Base-by-base conservation (phyloP, 1,284 basidiomycete genomes). In the Ceratobasidium sp. region DNA sequence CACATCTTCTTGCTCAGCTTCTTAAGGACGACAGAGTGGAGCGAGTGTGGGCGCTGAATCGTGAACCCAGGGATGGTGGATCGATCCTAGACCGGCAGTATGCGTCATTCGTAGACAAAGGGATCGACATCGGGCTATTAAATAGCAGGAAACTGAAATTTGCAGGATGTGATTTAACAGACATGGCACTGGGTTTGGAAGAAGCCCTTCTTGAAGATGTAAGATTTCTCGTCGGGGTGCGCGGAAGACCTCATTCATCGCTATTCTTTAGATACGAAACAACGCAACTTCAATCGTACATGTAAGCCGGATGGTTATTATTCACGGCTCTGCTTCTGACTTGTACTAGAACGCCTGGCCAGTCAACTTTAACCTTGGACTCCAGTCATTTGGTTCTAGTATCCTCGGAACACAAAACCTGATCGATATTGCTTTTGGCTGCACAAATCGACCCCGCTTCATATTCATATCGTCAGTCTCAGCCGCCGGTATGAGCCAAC, bases 201-300 rank as follows among this genome's bases (percentile, higher is more conserved):
- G 57, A 61, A 3, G 71, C 58, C 1, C 5, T 77, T 1, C 79
- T 78, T 55, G 67, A 75, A 23, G 78, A 80, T 72, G 80, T 79
- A 53, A 55, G 78, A 70, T 10, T n/a, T 10, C 4, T 45, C 18
- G 8, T 45, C 18, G 43, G n/a, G 8, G n/a, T 28, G 21, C 5
- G n/a, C 50, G 16, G 28, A 39, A 18, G 41, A 61, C n/a, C 39
- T 23, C 4, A 5, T 2, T 10, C 26, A 43, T 28, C n/a, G n/a
- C n/a, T n/a, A n/a, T n/a, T 52, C 4, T 46, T 14, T 23, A 65
- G 62, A 65, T 65, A 8, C 62, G 46, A 16, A 36, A 43, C 10
- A 76, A 75, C 6, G 77, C 80, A 21, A 82, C 81, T 2, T 76
- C 78, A 52, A 79, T 83, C 72, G 76, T 83, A 10, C 81, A 82